Evolutionary conservation across 2,329 filamentous ascomycete genomes (phyloP).

Genomic region (Ceratocystis lukuohia): DNA sequence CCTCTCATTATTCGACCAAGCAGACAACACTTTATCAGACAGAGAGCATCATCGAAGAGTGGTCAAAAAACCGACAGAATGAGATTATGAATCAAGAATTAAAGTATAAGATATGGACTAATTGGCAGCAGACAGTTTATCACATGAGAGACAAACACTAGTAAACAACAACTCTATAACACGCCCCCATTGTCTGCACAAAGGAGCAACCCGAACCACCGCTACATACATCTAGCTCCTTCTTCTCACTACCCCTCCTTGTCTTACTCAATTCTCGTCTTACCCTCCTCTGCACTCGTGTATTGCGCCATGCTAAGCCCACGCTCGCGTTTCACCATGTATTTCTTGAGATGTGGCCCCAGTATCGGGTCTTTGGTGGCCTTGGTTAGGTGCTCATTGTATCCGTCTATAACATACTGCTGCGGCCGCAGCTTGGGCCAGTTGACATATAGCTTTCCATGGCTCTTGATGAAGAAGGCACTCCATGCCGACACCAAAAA

Average conservation of each 20-base stretch:
- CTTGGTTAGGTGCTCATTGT: slow-evolving; percentile 71
- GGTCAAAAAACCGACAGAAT: not conserved
- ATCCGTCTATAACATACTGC: slow-evolving; percentile 74
- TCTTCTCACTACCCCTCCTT: too few relatives aligned
- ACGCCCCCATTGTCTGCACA: too few relatives aligned
- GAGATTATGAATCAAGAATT: not conserved
- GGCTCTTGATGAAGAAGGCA: slow-evolving; percentile 61
- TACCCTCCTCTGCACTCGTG: slow-evolving; percentile 84
- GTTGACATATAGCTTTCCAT: slow-evolving; percentile 92
- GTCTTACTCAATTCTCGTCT: slow-evolving; percentile 82
- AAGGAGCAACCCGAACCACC: not conserved
- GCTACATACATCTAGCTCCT: not conserved
- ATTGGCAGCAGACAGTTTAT: not conserved
- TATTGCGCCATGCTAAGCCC: slow-evolving; percentile 72
- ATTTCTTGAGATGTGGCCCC: slow-evolving; percentile 48
- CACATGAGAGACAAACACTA: not conserved
- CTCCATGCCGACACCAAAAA: slow-evolving; percentile 56
- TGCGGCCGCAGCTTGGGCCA: slow-evolving; percentile 95
- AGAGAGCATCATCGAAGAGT: not conserved
- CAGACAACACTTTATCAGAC: too few relatives aligned
- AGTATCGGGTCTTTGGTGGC: slow-evolving; percentile 72
- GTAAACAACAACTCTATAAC: not conserved
- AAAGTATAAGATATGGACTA: not conserved
- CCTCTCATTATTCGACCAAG: too few relatives aligned
- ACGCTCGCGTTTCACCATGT: slow-evolving; percentile 54